Conservation (phyloP, 371 early-diverging fungal species). For the Mucor ambiguus region DNA sequence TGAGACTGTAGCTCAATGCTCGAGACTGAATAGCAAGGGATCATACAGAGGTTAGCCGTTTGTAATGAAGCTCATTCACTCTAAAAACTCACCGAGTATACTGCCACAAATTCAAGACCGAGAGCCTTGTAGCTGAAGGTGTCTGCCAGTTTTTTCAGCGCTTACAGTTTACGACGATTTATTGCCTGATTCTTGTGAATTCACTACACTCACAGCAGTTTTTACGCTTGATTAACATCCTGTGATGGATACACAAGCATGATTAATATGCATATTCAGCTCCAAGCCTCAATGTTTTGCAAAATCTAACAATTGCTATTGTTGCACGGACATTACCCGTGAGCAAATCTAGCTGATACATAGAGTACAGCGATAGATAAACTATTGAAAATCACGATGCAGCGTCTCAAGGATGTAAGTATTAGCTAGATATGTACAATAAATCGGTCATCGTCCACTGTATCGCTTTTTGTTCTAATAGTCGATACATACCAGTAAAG, state of each 20-base stretch:
- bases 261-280: background rate
- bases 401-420: background rate
- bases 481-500: background rate
- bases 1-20: no score
- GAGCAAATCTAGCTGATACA: background rate
- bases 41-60: no score
- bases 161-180: no score
- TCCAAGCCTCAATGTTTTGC: background rate
- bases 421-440: background rate
- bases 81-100: no score
- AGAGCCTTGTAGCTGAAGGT: no score
- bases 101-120: no score
- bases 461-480: background rate
- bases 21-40: no score
- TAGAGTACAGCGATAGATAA: background rate
- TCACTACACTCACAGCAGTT: no score
- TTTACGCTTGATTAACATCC: background rate
- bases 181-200: no score
- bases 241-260: background rate
- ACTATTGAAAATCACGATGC: no score
- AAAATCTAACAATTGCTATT: background rate
- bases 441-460: background rate
- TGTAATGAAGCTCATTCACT: no score
- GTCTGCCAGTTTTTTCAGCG: no score
- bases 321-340: background rate